phyloP scores from a whole-genome alignment of 1,139 yeast species.

The Zygosaccharomyces sapae region DNA sequence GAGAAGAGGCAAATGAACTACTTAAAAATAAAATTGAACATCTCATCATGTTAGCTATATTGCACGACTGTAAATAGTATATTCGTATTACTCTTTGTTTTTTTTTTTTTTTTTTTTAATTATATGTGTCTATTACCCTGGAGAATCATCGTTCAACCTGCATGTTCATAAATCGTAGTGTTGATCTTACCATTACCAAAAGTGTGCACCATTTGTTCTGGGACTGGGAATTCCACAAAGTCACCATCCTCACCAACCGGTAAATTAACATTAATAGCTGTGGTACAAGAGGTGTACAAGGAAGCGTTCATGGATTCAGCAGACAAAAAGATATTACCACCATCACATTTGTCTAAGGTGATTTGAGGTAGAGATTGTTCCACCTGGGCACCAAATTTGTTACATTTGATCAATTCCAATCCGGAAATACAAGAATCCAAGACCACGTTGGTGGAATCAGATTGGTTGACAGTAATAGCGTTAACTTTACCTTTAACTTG shows the following conservation, averaged over 20 bases:
- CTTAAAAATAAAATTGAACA: not conserved
- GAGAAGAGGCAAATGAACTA: constrained; percentile 58
- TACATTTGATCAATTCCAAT: constrained; percentile 78
- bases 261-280: constrained; percentile 77
- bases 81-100: not conserved
- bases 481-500: constrained; percentile 90
- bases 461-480: constrained; percentile 75
- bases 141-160: constrained; percentile 39
- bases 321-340: constrained; percentile 76
- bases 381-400: constrained; percentile 79
- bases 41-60: constrained; percentile 3
- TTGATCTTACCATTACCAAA: constrained; percentile 46
- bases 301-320: constrained; percentile 66
- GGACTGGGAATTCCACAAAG: constrained; percentile 71
- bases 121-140: not conserved
- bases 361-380: constrained; percentile 76
- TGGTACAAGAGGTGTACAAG: constrained; percentile 76
- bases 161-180: constrained; percentile 55
- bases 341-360: constrained; percentile 82
- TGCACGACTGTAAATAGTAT: constrained; percentile 16
- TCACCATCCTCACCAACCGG: constrained; percentile 63
- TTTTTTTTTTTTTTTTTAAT: constrained; percentile 1
- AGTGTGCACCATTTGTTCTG: constrained; percentile 80
- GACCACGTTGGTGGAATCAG: constrained; percentile 68
- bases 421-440: constrained; percentile 85